Evolutionary conservation across 441 rosid species (phyloP), one percentile per base, ranked within the genome.

Genomic region (Francoa sonchifolia): DNA sequence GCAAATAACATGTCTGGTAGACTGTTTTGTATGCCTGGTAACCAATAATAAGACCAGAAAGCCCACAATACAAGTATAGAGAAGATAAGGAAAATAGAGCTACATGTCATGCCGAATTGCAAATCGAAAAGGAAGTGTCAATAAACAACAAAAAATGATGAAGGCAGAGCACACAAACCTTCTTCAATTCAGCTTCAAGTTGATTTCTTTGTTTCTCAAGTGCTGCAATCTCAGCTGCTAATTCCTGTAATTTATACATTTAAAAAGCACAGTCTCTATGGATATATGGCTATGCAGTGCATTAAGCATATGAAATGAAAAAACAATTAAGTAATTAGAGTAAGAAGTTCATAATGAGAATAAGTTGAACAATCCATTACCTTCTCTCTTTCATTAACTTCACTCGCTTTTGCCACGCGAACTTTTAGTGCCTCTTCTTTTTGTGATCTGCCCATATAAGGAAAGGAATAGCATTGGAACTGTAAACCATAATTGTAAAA

Each of bases 371-470:
- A n/a, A n/a, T n/a, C 51, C 18, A 39, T 38, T 55, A 90, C 99
- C 99, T 83, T 86, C 68, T 86, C 99, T 50, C 69, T 86, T 66
- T 69, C 90, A 42, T 63, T 62, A 42, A 76, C 72, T 73, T 90
- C 96, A 56, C 65, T 69, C 51, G 90, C 69, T 73, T 83, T 90
- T 48, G 74, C 48, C 19, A 72, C 83, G 51, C 94, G 94, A 73
- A 77, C 92, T 61, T 77, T 76, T 34, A 90, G 60, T 36, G 99
- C 95, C 68, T 90, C 99, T 51, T 90, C 95, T 55, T 83, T 86
- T 57, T 90, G 96, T 32, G 63, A 47, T 70, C 99, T 90, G 76
- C 8, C 39, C 42, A 80, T 15, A 34, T 9, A 48, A 28, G 1
- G 23, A 33, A 32, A 47, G 36, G 38, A 14, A 17, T 9, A 16